Evolutionary conservation across 2,329 filamentous ascomycete genomes (phyloP).

Genomic region (Phoma sp.): DNA sequence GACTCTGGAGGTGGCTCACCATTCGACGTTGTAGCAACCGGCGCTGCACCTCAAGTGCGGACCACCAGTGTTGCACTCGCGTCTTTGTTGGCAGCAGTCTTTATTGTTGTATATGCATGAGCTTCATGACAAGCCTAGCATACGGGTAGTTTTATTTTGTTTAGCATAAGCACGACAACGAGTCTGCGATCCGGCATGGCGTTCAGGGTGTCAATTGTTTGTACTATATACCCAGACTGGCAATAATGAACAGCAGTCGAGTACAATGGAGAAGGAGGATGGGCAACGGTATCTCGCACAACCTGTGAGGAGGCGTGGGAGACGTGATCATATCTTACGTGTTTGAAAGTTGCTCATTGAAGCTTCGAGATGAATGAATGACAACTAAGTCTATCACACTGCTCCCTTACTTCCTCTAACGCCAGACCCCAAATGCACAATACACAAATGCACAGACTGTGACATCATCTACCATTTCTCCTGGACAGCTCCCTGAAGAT

Average conservation of each 20-base stretch:
- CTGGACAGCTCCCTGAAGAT: background rate
- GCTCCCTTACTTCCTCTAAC: background rate
- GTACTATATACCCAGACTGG: constrained; percentile 43
- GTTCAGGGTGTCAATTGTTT: constrained; percentile 26
- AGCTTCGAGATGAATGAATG: constrained; percentile 10
- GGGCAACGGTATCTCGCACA: background rate
- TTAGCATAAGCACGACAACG: constrained; percentile 4
- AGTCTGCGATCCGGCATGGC: constrained; percentile 14
- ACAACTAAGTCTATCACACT: background rate
- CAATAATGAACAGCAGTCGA: background rate
- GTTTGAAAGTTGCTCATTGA: background rate
- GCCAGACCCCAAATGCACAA: background rate
- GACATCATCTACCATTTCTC: background rate
- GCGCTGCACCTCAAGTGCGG: constrained; percentile 25
- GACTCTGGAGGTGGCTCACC: constrained; percentile 56
- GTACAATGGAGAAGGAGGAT: background rate
- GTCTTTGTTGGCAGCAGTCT: background rate
- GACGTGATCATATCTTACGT: background rate
- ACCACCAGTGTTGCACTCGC: background rate
- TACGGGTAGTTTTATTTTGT: background rate
- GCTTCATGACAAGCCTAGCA: background rate
- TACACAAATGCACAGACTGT: background rate
- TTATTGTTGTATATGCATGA: background rate
- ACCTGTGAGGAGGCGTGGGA: background rate
- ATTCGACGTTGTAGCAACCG: constrained; percentile 49